Conservation (phyloP, 495 filamentous ascomycete species). For the Talaromyces stipitatus region DNA sequence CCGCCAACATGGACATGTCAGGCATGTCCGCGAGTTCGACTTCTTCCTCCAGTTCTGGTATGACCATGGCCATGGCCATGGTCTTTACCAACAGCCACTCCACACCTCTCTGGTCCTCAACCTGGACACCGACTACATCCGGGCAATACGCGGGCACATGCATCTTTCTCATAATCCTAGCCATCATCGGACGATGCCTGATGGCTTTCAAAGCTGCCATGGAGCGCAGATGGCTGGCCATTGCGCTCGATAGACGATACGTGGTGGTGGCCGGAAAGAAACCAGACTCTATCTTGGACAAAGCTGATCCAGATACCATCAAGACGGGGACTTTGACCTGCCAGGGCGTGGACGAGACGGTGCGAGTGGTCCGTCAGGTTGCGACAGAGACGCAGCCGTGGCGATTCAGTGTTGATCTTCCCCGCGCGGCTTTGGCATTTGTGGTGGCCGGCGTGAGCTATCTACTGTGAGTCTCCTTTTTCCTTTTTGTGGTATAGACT, state of each 20-base stretch:
- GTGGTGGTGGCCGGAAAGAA: constrained; percentile 61
- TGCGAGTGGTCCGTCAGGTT: constrained; percentile 54
- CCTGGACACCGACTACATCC: constrained; percentile 62
- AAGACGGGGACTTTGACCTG: constrained; percentile 50
- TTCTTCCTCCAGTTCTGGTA: constrained; percentile 7
- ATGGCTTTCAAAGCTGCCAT: constrained; percentile 56
- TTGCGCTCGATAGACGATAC: constrained; percentile 63
- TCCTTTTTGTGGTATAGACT: background rate
- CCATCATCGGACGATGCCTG: constrained; percentile 57
- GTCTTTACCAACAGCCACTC: constrained; percentile 56
- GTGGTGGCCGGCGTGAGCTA: constrained; percentile 72
- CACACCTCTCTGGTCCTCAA: constrained; percentile 65
- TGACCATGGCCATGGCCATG: constrained; percentile 26
- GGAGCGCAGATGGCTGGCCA: constrained; percentile 52
- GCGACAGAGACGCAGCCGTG: constrained; percentile 49
- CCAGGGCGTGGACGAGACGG: constrained; percentile 67
- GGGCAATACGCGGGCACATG: constrained; percentile 77
- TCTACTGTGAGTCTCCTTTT: constrained; percentile 61
- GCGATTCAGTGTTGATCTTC: constrained; percentile 70
- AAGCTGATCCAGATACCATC: constrained; percentile 49
- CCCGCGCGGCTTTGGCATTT: constrained; percentile 61
- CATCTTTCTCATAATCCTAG: constrained; percentile 74
- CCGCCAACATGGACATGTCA: constrained; percentile 13
- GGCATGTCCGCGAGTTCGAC: constrained; percentile 13
- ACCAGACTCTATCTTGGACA: constrained; percentile 45